These are phyloP conservation scores for Mangifera indica DNA, from an alignment of 345 rosid species.

Conservation along the genomic window DNA sequence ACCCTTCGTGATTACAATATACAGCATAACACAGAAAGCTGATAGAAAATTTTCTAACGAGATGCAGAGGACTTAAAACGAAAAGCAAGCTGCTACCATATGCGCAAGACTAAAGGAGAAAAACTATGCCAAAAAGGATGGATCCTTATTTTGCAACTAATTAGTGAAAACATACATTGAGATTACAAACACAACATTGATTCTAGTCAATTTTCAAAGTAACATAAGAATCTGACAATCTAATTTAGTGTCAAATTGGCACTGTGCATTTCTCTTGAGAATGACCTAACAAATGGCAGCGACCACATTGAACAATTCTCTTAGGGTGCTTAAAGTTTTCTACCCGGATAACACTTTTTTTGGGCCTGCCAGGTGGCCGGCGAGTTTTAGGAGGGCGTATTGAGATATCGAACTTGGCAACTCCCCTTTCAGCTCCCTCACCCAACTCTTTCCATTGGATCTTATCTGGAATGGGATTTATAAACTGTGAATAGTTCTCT, in stretches of 20 bases:
- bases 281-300: slow-evolving; percentile 97
- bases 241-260: slow-evolving; percentile 57
- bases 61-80: not conserved
- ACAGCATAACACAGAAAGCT: not conserved
- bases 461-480: slow-evolving; percentile 66
- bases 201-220: slow-evolving; percentile 22
- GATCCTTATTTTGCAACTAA: slow-evolving; percentile 27
- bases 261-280: slow-evolving; percentile 96
- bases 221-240: slow-evolving; percentile 18
- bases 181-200: slow-evolving; percentile 37
- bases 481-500: slow-evolving; percentile 72
- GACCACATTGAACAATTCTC: slow-evolving; percentile 95
- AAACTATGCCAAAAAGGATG: slow-evolving; percentile 11
- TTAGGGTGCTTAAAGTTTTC: slow-evolving; percentile 95
- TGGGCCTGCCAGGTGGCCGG: slow-evolving; percentile 97
- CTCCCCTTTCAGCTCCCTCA: slow-evolving; percentile 60
- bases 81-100: not conserved
- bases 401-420: slow-evolving; percentile 51
- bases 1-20: not conserved
- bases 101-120: not conserved
- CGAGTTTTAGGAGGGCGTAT: slow-evolving; percentile 89
- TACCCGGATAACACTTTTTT: slow-evolving; percentile 87
- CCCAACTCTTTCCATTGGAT: slow-evolving; percentile 62
- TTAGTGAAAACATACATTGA: slow-evolving; percentile 32
- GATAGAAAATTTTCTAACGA: not conserved